phyloP scores from a whole-genome alignment of 768 basidiomycete genomes.

The Naematelia encephala region DNA sequence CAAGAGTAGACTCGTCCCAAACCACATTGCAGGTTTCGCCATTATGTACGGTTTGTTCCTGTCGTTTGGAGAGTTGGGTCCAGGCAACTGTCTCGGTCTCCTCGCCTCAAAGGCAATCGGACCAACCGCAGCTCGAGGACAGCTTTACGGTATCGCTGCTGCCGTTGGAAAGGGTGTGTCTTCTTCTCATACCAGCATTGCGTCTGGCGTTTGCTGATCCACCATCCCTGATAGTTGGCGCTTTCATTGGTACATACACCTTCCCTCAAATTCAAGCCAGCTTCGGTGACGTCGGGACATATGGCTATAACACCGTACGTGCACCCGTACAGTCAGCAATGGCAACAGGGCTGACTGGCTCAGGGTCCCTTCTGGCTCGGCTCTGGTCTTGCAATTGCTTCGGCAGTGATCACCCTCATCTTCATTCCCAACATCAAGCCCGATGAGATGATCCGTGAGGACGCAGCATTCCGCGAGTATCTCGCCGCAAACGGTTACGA shows the following conservation, averaged over 20 bases:
- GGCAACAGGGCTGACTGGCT: not conserved
- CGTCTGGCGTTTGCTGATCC: not conserved
- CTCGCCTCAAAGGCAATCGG: conserved; percentile 73
- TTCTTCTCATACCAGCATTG: not conserved
- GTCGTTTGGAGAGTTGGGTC: conserved; percentile 62
- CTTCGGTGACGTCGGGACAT: conserved; percentile 53
- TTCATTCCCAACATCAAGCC: conserved; percentile 70
- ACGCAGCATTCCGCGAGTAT: conserved; percentile 60
- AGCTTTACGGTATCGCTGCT: conserved; percentile 77
- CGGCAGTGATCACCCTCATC: conserved; percentile 68
- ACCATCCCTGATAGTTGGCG: conserved; percentile 32
- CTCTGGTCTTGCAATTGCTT: conserved; percentile 68
- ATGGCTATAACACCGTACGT: conserved; percentile 71
- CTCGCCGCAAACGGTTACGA: conserved; percentile 76
- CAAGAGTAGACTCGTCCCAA: conserved; percentile 33
- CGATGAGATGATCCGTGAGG: conserved; percentile 77
- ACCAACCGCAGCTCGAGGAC: conserved; percentile 61
- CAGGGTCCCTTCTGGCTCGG: conserved; percentile 36
- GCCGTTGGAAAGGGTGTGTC: conserved; percentile 59
- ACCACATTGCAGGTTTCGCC: conserved; percentile 51
- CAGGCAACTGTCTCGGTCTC: conserved; percentile 66
- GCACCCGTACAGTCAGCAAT: conserved; percentile 30
- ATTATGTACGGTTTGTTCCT: conserved; percentile 89
- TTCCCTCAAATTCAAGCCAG: conserved; percentile 45
- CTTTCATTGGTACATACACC: conserved; percentile 49